These are phyloP conservation scores for Pholiota microspora DNA, from an alignment of 768 basidiomycete species.

Conservation along the genomic window DNA sequence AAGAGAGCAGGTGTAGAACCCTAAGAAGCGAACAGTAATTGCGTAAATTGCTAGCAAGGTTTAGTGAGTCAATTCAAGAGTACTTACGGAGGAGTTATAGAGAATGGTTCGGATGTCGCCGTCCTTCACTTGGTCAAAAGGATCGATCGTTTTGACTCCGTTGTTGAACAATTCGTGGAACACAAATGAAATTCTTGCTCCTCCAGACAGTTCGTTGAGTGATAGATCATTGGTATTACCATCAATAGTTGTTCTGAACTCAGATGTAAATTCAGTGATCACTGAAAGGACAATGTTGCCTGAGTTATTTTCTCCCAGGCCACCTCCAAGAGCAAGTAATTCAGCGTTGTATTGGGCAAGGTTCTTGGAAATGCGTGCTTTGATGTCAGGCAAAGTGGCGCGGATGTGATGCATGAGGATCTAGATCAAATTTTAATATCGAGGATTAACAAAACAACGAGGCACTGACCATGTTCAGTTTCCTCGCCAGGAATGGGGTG, in stretches of 20 bases:
- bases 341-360: conserved; percentile 87
- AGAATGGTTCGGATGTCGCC: conserved; percentile 94
- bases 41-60: not conserved
- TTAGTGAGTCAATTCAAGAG: not conserved
- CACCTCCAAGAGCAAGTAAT: conserved; percentile 80
- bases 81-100: conserved; percentile 93
- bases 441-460: not conserved
- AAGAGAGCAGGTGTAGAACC: conserved; percentile 96
- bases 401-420: conserved; percentile 99
- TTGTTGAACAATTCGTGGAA: conserved; percentile 99
- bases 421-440: conserved; percentile 33
- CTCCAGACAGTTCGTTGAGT: conserved; percentile 95
- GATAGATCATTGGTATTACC: conserved; percentile 96
- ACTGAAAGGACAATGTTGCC: conserved; percentile 94
- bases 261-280: conserved; percentile 96
- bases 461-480: conserved; percentile 82
- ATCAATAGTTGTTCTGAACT: conserved; percentile 96
- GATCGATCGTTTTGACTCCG: conserved; percentile 94
- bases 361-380: conserved; percentile 89
- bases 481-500: conserved; percentile 93
- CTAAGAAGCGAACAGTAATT: conserved; percentile 38
- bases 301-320: conserved; percentile 80
- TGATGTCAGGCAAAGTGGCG: conserved; percentile 97
- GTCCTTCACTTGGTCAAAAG: conserved; percentile 98
- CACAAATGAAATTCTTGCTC: conserved; percentile 97